Evolutionary conservation across 1,284 basidiomycete species (phyloP).

Genomic region (Rhodotorula sp.): DNA sequence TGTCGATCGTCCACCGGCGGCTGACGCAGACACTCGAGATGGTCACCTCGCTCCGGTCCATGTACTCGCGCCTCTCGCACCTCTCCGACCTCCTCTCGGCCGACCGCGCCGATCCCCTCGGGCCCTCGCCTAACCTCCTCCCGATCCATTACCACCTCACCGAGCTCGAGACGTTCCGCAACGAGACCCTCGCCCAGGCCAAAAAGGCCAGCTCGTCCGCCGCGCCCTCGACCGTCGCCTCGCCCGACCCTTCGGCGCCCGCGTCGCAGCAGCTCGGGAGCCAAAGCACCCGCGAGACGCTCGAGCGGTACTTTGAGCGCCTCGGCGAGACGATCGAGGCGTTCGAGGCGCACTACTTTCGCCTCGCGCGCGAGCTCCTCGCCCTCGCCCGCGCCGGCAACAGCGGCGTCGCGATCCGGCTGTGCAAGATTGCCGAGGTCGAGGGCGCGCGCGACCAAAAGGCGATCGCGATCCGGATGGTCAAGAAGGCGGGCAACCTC

Average conservation of each 20-base stretch:
- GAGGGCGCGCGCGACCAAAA: slow-evolving; percentile 95
- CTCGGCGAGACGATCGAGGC: slow-evolving; percentile 70
- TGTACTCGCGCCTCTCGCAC: slow-evolving; percentile 79
- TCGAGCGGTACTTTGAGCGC: slow-evolving; percentile 82
- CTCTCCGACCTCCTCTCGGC: slow-evolving; percentile 75
- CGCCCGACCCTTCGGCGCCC: not conserved
- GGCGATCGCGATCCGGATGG: slow-evolving; percentile 86
- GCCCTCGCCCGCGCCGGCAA: slow-evolving; percentile 78
- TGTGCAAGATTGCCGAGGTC: slow-evolving; percentile 91
- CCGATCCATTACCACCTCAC: slow-evolving; percentile 85
- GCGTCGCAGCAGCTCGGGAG: slow-evolving; percentile 35
- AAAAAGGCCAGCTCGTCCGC: slow-evolving; percentile 62
- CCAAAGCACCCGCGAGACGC: slow-evolving; percentile 53
- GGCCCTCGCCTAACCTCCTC: slow-evolving; percentile 83
- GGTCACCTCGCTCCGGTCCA: slow-evolving; percentile 85
- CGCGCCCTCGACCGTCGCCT: slow-evolving; percentile 55
- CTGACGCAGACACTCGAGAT: slow-evolving; percentile 94
- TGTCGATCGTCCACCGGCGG: slow-evolving; percentile 92
- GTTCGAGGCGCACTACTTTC: slow-evolving; percentile 86
- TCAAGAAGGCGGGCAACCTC: slow-evolving; percentile 86
- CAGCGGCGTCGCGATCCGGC: slow-evolving; percentile 79
- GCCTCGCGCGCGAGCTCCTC: slow-evolving; percentile 74
- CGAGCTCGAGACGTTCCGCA: slow-evolving; percentile 88
- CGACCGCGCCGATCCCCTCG: slow-evolving; percentile 71
- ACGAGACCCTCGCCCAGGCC: slow-evolving; percentile 88